Percentiles rank a stretch among this genome's conserved stretches.
Conservation (phyloP, 2,329 filamentous ascomycete genomes). For the Trichoderma sp. region DNA sequence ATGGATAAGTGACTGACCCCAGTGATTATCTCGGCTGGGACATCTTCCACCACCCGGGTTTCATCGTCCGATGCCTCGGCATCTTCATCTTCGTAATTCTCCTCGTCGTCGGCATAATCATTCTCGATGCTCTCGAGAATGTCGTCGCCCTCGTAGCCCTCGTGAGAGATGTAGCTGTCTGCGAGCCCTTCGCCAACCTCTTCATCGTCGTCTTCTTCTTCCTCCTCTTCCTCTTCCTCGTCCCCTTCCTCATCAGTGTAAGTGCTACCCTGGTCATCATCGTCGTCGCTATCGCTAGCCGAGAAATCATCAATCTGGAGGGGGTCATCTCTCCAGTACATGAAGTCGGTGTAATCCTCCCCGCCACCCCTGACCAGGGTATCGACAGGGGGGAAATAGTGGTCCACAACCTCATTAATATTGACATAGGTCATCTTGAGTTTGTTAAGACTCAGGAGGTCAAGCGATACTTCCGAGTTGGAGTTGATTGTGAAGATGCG, state of each 20-base stretch:
- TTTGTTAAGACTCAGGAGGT: conserved; percentile 85
- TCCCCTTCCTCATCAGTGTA: conserved; percentile 46
- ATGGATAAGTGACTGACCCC: conserved; percentile 54
- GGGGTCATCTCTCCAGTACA: conserved; percentile 86
- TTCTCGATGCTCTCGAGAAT: conserved; percentile 24
- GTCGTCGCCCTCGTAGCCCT: conserved; percentile 47
- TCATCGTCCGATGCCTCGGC: conserved; percentile 21
- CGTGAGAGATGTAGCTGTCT: conserved; percentile 55
- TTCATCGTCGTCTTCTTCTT: conserved; percentile 35
- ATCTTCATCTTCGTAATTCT: conserved; percentile 29
- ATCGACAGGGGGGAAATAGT: conserved; percentile 93
- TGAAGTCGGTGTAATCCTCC: conserved; percentile 95
- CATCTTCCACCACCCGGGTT: conserved; percentile 41
- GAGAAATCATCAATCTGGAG: conserved; percentile 86
- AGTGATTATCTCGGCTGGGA: conserved; percentile 57
- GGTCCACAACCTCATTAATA: conserved; percentile 95
- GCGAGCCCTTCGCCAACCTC: conserved; percentile 44
- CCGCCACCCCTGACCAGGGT: conserved; percentile 84
- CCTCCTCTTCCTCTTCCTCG: conserved; percentile 25
- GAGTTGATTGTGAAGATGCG: conserved; percentile 99
- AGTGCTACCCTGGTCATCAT: conserved; percentile 45
- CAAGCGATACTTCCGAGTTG: conserved; percentile 90
- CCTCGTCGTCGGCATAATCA: conserved; percentile 37
- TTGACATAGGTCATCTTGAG: conserved; percentile 96
- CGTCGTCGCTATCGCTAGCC: conserved; percentile 59